phyloP scores from a whole-genome alignment of 2,329 filamentous ascomycete genomes.

The Akanthomyces muscarius region DNA sequence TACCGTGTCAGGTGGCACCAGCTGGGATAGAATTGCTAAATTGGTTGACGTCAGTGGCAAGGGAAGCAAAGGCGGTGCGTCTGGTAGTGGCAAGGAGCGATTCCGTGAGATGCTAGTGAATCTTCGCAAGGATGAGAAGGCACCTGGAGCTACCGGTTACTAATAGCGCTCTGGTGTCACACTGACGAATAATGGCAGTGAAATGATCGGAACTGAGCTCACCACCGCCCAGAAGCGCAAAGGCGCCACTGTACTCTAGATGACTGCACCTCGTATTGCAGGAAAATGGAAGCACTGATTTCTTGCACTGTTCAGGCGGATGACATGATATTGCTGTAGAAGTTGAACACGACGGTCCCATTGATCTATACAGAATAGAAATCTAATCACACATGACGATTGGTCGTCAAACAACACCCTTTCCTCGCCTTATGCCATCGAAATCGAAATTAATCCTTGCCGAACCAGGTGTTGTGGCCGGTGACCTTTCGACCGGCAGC shows the following conservation, averaged over 20 bases:
- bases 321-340: background rate
- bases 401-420: background rate
- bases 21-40: conserved; percentile 98
- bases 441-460: conserved; percentile 43
- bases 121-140: conserved; percentile 90
- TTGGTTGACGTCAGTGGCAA: conserved; percentile 96
- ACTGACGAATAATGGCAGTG: background rate
- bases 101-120: conserved; percentile 88
- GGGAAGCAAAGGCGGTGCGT: conserved; percentile 78
- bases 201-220: no score
- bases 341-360: background rate
- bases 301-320: background rate
- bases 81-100: conserved; percentile 89
- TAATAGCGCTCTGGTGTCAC: conserved; percentile 30
- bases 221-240: background rate
- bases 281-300: background rate
- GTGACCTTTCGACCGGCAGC: conserved; percentile 69
- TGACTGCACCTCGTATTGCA: conserved; percentile 1
- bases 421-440: background rate
- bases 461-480: conserved; percentile 77
- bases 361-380: background rate
- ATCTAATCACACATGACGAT: conserved; percentile 11
- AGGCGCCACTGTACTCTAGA: conserved; percentile 22
- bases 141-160: conserved; percentile 62
- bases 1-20: conserved; percentile 89